Evolutionary conservation across 768 basidiomycete species (phyloP).

Genomic region (Auriscalpium vulgare): DNA sequence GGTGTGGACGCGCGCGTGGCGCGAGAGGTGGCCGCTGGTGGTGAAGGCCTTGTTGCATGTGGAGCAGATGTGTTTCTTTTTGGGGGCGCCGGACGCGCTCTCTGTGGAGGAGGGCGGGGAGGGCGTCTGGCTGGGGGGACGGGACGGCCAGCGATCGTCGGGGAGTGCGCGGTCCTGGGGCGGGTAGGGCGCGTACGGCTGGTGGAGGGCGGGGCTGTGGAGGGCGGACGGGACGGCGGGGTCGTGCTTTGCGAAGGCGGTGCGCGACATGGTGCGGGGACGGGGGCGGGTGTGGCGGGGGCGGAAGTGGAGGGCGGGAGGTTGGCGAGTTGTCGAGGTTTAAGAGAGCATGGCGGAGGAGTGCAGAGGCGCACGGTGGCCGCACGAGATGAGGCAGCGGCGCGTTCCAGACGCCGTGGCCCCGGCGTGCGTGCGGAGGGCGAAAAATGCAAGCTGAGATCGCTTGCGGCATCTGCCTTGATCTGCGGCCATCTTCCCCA

Average conservation of each 20-base stretch:
- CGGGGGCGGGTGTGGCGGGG: not conserved
- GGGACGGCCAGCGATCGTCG: not conserved
- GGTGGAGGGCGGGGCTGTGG: not conserved
- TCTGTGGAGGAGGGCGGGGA: not conserved
- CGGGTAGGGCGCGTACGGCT: not conserved
- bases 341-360: not conserved
- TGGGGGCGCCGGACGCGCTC: conserved; percentile 4
- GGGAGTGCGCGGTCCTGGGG: not conserved
- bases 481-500: not conserved
- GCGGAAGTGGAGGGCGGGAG: not conserved
- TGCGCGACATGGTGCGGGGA: not conserved
- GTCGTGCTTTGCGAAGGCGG: not conserved
- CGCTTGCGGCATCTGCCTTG: not conserved
- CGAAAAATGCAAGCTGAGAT: not conserved
- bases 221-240: not conserved
- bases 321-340: not conserved
- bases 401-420: not conserved
- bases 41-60: conserved; percentile 77
- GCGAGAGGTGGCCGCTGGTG: conserved; percentile 82
- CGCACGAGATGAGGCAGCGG: too few species aligned
- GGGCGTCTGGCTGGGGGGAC: not conserved
- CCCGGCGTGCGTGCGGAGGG: not conserved
- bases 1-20: conserved; percentile 85
- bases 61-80: conserved; percentile 49
- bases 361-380: too few species aligned